Evolutionary conservation across 768 basidiomycete species (phyloP).

Genomic region (Tulasnella sp.): DNA sequence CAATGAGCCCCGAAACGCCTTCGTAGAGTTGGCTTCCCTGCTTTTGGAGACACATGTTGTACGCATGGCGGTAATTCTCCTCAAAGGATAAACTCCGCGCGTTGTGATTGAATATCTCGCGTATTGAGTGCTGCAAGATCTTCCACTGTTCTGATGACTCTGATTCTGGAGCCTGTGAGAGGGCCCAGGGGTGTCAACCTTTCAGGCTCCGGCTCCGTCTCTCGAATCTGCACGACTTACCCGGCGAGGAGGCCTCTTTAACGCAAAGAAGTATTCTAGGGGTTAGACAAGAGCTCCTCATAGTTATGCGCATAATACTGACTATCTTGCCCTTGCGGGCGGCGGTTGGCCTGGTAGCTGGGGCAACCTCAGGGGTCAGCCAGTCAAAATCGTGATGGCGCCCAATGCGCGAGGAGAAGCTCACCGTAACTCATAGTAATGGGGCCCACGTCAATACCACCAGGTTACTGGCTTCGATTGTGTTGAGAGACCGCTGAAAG

Average conservation of each 20-base stretch:
- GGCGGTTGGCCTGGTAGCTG: not conserved
- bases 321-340: conserved; percentile 26
- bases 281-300: not conserved
- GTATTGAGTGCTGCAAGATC: conserved; percentile 76
- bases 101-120: conserved; percentile 93
- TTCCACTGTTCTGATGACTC: conserved; percentile 81
- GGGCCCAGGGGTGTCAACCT: not conserved
- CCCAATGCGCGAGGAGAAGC: not conserved
- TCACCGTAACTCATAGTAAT: not conserved
- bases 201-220: not conserved
- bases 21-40: conserved; percentile 82
- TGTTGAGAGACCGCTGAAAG: not conserved
- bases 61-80: conserved; percentile 90
- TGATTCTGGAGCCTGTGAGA: conserved; percentile 51
- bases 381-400: conserved; percentile 5
- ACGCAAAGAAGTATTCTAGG: not conserved
- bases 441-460: not conserved
- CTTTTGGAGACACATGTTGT: conserved; percentile 88
- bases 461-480: not conserved
- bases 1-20: conserved; percentile 73
- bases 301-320: not conserved
- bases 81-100: conserved; percentile 85
- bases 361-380: conserved; percentile 6
- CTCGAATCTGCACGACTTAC: conserved; percentile 23
- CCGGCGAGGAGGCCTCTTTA: conserved; percentile 33